These are phyloP conservation scores for Ilex aquifolium DNA, from an alignment of 257 asterid genomes.

Conservation along the genomic window DNA sequence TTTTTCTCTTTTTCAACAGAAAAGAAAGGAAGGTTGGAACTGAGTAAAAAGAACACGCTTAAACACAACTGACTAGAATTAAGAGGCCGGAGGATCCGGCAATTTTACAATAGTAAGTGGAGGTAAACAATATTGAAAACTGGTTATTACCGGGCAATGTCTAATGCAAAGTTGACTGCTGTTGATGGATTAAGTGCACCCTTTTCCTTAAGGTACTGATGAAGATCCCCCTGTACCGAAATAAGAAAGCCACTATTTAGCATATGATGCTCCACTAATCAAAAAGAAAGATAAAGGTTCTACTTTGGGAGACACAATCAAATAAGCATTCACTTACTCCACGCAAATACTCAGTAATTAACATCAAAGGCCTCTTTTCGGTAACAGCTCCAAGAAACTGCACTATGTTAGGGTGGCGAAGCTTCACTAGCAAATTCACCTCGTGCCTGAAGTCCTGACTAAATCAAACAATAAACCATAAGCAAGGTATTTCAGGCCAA, in stretches of 20 bases:
- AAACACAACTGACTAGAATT: no score
- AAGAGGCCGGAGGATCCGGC: no score
- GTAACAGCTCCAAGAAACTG: slow-evolving; percentile 98
- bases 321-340: slow-evolving; percentile 56
- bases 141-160: slow-evolving; percentile 44
- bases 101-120: no score
- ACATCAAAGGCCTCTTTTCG: slow-evolving; percentile 87
- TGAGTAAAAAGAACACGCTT: no score
- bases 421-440: slow-evolving; percentile 96
- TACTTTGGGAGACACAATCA: neutral
- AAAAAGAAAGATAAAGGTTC: neutral
- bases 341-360: slow-evolving; percentile 88
- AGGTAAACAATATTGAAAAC: no score
- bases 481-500: neutral
- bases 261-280: neutral
- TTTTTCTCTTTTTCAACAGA: no score
- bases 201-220: slow-evolving; percentile 13
- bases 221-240: slow-evolving; percentile 12
- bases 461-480: slow-evolving; percentile 22
- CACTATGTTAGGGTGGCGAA: slow-evolving; percentile 98
- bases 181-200: slow-evolving; percentile 11
- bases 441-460: slow-evolving; percentile 99
- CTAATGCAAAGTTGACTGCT: slow-evolving; percentile 57
- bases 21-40: no score
- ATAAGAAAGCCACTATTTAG: slow-evolving; percentile 4